Evolutionary conservation across 2,329 filamentous ascomycete genomes (phyloP).

Genomic region (Nothophaeocryptopus gaeumannii): DNA sequence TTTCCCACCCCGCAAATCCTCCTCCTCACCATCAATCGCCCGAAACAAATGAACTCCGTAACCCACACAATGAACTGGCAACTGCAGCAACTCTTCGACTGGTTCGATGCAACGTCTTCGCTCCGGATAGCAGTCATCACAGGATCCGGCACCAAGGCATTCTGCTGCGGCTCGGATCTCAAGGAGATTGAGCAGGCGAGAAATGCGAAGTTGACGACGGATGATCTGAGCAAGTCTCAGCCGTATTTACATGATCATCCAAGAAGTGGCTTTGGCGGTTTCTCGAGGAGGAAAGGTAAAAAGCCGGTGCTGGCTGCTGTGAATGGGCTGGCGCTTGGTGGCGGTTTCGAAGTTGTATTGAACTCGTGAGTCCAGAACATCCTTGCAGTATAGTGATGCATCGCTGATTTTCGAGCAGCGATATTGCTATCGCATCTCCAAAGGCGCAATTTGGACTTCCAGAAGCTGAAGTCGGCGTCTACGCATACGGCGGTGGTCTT

Average conservation of each 20-base stretch:
- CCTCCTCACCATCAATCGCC: slow-evolving; percentile 52
- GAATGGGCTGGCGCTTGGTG: slow-evolving; percentile 56
- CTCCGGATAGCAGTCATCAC: slow-evolving; percentile 43
- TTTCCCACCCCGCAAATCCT: slow-evolving; percentile 49
- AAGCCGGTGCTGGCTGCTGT: slow-evolving; percentile 59
- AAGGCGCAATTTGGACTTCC: slow-evolving; percentile 52
- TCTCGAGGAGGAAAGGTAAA: slow-evolving; percentile 55
- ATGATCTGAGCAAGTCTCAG: slow-evolving; percentile 16
- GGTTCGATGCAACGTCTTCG: slow-evolving; percentile 46
- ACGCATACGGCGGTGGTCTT: slow-evolving; percentile 51
- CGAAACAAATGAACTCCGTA: slow-evolving; percentile 48
- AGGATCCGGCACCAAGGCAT: slow-evolving; percentile 52
- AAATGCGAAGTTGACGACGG: slow-evolving; percentile 10
- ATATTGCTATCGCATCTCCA: slow-evolving; percentile 52
- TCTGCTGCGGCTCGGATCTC: slow-evolving; percentile 56
- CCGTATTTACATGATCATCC: slow-evolving; percentile 22
- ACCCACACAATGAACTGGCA: slow-evolving; percentile 46
- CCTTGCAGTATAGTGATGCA: neutral
- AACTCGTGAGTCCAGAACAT: slow-evolving; percentile 44
- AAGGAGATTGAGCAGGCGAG: slow-evolving; percentile 41
- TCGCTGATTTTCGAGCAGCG: slow-evolving; percentile 28
- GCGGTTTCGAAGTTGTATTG: slow-evolving; percentile 55
- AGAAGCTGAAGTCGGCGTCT: slow-evolving; percentile 53
- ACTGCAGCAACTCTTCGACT: slow-evolving; percentile 49
- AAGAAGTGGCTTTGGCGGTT: slow-evolving; percentile 50